Conservation (phyloP, 139 green algal species). For the Coelastrella sp. region DNA sequence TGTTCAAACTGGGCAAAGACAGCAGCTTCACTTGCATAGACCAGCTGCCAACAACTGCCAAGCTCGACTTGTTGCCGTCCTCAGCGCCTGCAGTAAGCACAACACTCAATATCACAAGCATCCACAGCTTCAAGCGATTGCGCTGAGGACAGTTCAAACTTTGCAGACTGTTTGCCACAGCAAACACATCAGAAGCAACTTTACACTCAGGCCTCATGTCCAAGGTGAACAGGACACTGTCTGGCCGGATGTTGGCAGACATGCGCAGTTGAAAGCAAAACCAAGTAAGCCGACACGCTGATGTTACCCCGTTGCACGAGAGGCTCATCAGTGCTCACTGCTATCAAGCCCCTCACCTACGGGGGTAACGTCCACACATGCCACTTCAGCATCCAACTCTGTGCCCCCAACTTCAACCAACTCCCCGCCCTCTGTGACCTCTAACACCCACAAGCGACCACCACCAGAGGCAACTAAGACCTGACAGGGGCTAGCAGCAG, state of each 20-base stretch:
- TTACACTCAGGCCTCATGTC: too few relatives aligned
- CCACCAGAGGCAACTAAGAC: constrained; percentile 81
- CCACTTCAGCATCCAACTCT: constrained; percentile 83
- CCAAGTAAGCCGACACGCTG: too few relatives aligned
- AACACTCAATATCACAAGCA: background rate
- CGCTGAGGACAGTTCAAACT: too few relatives aligned
- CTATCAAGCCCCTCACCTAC: constrained; percentile 55
- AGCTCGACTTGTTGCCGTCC: constrained; percentile 14
- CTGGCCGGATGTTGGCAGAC: too few relatives aligned
- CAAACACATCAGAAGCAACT: too few relatives aligned
- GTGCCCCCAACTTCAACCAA: constrained; percentile 65
- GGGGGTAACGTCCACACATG: constrained; percentile 92
- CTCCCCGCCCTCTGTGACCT: constrained; percentile 63
- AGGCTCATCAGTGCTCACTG: too few relatives aligned
- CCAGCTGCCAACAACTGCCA: constrained; percentile 66
- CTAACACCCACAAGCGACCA: constrained; percentile 79
- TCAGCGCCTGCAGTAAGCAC: background rate
- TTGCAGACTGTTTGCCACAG: too few relatives aligned
- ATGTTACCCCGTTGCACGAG: too few relatives aligned
- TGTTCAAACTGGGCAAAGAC: constrained; percentile 30
- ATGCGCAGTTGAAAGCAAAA: too few relatives aligned
- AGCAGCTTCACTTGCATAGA: constrained; percentile 59
- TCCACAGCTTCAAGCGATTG: too few relatives aligned
- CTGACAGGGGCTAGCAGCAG: constrained; percentile 81
- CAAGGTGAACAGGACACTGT: too few relatives aligned